phyloP scores from a whole-genome alignment of 371 early-diverging fungal genomes.

The Apophysomyces elegans region DNA sequence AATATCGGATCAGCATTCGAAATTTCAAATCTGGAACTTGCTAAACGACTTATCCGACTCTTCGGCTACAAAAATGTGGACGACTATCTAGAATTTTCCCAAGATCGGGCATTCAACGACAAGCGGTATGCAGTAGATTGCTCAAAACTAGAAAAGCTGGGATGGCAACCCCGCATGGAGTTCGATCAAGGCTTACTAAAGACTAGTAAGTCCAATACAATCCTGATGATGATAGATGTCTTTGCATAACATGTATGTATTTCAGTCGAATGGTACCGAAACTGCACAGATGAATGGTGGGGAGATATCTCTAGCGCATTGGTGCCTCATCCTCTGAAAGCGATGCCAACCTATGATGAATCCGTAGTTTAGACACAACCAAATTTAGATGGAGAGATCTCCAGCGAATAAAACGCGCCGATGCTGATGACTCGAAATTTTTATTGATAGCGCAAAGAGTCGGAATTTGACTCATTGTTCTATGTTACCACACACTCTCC shows the following conservation, averaged over 20 bases:
- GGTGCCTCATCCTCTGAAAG: constrained; percentile 60
- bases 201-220: constrained; percentile 62
- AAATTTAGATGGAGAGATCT: constrained; percentile 2
- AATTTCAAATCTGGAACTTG: constrained; percentile 75
- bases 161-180: constrained; percentile 71
- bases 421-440: constrained; percentile 5
- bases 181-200: constrained; percentile 73
- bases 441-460: constrained; percentile 6
- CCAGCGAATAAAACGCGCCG: constrained; percentile 10
- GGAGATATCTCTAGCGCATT: constrained; percentile 59
- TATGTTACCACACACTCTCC: neutral
- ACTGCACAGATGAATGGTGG: constrained; percentile 66
- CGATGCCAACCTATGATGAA: constrained; percentile 40
- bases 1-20: constrained; percentile 85
- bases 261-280: constrained; percentile 67
- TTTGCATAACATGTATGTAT: neutral
- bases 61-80: constrained; percentile 48
- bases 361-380: constrained; percentile 1
- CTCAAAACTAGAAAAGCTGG: constrained; percentile 65
- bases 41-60: constrained; percentile 62
- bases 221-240: too few relatives aligned
- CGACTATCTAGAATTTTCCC: constrained; percentile 68
- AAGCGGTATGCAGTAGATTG: constrained; percentile 80
- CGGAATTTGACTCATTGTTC: constrained; percentile 10
- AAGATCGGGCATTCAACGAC: constrained; percentile 86